Conservation (phyloP, 495 filamentous ascomycete genomes). For the Emericellopsis terricola region DNA sequence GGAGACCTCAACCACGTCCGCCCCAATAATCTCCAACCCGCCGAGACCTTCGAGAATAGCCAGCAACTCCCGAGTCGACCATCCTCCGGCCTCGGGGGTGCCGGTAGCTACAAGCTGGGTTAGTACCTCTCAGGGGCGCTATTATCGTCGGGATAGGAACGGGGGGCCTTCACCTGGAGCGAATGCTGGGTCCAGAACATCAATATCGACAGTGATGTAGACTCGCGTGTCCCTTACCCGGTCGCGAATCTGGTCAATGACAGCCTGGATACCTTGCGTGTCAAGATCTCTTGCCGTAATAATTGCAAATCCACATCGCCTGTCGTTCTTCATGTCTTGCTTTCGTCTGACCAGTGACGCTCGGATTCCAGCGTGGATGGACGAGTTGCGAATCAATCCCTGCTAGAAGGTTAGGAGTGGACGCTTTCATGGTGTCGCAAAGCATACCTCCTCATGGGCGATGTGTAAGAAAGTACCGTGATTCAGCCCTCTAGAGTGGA, state of each 20-base stretch:
- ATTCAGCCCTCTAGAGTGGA: conserved; percentile 42
- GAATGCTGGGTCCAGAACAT: conserved; percentile 64
- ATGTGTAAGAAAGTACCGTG: conserved; percentile 54
- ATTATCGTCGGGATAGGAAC: too few relatives aligned
- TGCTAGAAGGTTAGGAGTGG: conserved; percentile 18
- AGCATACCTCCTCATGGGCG: conserved; percentile 26
- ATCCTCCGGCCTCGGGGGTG: conserved; percentile 75
- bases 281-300: conserved; percentile 75
- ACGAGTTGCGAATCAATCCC: conserved; percentile 62
- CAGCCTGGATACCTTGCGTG: conserved; percentile 47
- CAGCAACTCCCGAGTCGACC: conserved; percentile 56
- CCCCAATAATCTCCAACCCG: conserved; percentile 59
- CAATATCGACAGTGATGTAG: conserved; percentile 79
- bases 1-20: conserved; percentile 63
- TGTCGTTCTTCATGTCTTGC: conserved; percentile 66
- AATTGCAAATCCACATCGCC: conserved; percentile 64
- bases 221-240: conserved; percentile 59
- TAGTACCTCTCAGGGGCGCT: neutral
- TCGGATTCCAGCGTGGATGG: conserved; percentile 73
- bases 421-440: neutral
- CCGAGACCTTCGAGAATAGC: conserved; percentile 30
- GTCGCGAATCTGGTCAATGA: conserved; percentile 57
- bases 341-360: conserved; percentile 49
- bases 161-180: conserved; percentile 15
- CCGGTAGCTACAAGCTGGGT: conserved; percentile 53